A percentile compares a stretch with the other conserved stretches of the same genome.
Conservation (phyloP, 2,329 filamentous ascomycete species). For the Pseudomassariella vexata region DNA sequence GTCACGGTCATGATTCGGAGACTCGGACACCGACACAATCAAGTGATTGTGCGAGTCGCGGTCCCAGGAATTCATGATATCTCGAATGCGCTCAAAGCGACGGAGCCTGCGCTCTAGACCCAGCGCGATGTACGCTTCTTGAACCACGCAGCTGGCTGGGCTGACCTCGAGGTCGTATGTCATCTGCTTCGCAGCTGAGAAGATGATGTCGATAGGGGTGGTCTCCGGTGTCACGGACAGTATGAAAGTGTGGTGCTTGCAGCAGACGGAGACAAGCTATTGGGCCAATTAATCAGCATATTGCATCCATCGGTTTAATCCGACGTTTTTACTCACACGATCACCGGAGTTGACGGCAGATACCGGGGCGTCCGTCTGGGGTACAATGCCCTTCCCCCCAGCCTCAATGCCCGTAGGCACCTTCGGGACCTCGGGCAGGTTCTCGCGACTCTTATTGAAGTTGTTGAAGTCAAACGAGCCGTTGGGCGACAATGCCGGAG, state of each 20-base stretch:
- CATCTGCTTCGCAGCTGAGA: constrained; percentile 58
- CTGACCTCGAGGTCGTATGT: constrained; percentile 52
- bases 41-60: constrained; percentile 71
- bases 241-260: constrained; percentile 60
- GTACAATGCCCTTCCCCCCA: constrained; percentile 40
- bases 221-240: constrained; percentile 73
- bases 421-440: constrained; percentile 15
- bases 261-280: constrained; percentile 67
- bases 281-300: constrained; percentile 15
- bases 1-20: constrained; percentile 48
- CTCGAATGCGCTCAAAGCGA: constrained; percentile 78
- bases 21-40: constrained; percentile 56
- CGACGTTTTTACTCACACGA: constrained; percentile 57
- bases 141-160: constrained; percentile 60
- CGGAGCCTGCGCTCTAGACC: constrained; percentile 79
- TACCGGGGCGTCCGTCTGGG: constrained; percentile 65
- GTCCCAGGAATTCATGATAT: constrained; percentile 92
- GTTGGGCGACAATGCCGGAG: constrained; percentile 19
- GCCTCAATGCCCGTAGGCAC: constrained; percentile 28
- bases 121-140: constrained; percentile 70
- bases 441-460: constrained; percentile 15
- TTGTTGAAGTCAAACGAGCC: constrained; percentile 24
- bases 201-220: constrained; percentile 66
- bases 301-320: constrained; percentile 21
- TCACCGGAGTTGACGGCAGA: constrained; percentile 78